Evolutionary conservation across 2,329 filamentous ascomycete genomes (phyloP), one percentile per base, ranked within the genome.

Genomic region (Parasarocladium wereldwijsianum): DNA sequence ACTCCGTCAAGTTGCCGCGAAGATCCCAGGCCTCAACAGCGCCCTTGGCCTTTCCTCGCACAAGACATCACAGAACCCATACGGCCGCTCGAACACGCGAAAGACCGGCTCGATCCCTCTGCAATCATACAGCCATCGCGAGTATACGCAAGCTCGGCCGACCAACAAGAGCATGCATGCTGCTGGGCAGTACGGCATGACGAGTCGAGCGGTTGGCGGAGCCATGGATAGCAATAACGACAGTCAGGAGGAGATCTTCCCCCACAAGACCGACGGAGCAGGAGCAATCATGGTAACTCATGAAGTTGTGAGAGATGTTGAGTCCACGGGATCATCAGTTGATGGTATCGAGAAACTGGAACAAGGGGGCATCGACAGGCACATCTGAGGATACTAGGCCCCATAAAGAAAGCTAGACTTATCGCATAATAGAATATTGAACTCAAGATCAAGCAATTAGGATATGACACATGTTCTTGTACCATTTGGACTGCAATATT

Each of bases 11-110:
- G 35, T 50, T 13, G 37, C 43, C n/a, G 36, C 43, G 6, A 43
- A 40, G 34, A 40, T 47, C 15, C 48, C 45, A 2, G 40, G 38
- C 17, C 39, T 50, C 29, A 49, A 43, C 33, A 45, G 36, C 21
- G 38, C 42, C 8, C 39, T 51, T 14, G 46, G 46, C 4, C 32
- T 51, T 4, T 47, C 46, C 9, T 35, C 33, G 33, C 34, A 36
- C 34, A 35, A 38, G 28, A 29, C 26, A 5, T 40, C 39, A 2
- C 34, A 36, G 8, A 33, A 26, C 28, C 36, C 33, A 23, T 35
- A 35, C 11, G 31, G 34, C 6, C 32, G 30, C 20, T 22, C 33
- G 4, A 32, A 29, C 3, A 32, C 31, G 9, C 39, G 34, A 17
- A 38, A 36, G 18, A 34, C 18, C 7, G 34, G 33, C 3, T 39